phyloP scores from a whole-genome alignment of 2,329 filamentous ascomycete species.

The Colletotrichum trifolii region DNA sequence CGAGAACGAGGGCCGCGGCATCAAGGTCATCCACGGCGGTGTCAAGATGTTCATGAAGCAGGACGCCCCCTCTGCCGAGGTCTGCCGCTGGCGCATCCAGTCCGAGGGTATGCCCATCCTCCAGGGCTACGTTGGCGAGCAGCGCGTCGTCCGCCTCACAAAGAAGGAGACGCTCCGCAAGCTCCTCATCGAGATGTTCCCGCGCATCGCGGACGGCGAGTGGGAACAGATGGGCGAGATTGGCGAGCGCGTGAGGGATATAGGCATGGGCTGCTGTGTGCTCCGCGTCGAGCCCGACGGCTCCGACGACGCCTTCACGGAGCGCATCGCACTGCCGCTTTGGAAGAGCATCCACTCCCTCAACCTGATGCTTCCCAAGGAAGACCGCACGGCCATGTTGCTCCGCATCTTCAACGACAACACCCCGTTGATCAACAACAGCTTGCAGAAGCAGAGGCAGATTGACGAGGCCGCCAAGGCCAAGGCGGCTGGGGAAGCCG shows the following conservation, averaged over 20 bases:
- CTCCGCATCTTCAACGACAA: slow-evolving; percentile 91
- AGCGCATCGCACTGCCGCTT: slow-evolving; percentile 88
- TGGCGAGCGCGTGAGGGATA: slow-evolving; percentile 80
- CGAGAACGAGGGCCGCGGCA: slow-evolving; percentile 87
- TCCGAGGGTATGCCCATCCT: slow-evolving; percentile 92
- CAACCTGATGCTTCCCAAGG: slow-evolving; percentile 98
- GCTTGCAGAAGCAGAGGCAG: slow-evolving; percentile 60
- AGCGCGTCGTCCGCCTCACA: slow-evolving; percentile 78
- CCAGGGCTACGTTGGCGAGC: slow-evolving; percentile 86
- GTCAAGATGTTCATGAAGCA: slow-evolving; percentile 99
- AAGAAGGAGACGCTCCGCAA: slow-evolving; percentile 83
- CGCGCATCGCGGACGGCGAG: slow-evolving; percentile 80
- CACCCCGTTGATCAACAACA: slow-evolving; percentile 81
- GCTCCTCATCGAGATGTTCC: slow-evolving; percentile 96
- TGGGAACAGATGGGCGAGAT: slow-evolving; percentile 88
- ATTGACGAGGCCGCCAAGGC: slow-evolving; percentile 47
- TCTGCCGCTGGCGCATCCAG: slow-evolving; percentile 95
- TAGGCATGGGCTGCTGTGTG: slow-evolving; percentile 92
- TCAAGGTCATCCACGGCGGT: slow-evolving; percentile 96
- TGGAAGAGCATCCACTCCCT: slow-evolving; percentile 94
- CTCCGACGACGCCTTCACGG: slow-evolving; percentile 68
- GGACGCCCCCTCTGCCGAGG: slow-evolving; percentile 85
- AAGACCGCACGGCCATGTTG: slow-evolving; percentile 92
- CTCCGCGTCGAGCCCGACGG: slow-evolving; percentile 83
- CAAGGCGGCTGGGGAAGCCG: slow-evolving; percentile 43